Conservation (phyloP, 768 basidiomycete species). For the Naganishia antarctica region DNA sequence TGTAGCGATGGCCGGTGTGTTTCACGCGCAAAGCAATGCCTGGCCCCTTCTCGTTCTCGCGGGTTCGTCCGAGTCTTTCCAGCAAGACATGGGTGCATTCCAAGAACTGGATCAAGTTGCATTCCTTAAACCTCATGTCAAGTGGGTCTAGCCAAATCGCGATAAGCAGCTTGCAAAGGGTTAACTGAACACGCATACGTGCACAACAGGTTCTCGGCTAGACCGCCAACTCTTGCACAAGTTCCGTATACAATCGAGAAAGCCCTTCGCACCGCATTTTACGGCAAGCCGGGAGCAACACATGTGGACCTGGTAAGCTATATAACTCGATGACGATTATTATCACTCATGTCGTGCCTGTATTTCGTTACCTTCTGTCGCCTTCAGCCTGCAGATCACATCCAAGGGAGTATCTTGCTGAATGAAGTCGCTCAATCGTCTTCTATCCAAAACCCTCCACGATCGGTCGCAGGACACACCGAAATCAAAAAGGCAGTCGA, state of each 20-base stretch:
- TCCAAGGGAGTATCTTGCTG: constrained; percentile 19
- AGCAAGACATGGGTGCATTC: constrained; percentile 33
- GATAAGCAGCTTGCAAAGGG: too few species aligned
- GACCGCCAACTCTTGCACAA: constrained; percentile 27
- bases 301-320: constrained; percentile 34
- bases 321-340: too few species aligned
- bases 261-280: constrained; percentile 29
- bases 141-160: constrained; percentile 21
- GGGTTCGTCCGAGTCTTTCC: constrained; percentile 31
- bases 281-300: constrained; percentile 31
- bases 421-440: not conserved
- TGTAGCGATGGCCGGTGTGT: constrained; percentile 30
- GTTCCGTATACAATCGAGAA: constrained; percentile 28
- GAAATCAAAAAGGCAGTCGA: constrained; percentile 26
- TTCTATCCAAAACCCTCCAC: not conserved
- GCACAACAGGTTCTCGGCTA: constrained; percentile 26
- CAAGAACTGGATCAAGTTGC: constrained; percentile 35
- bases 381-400: constrained; percentile 32
- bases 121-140: constrained; percentile 26
- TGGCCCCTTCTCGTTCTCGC: constrained; percentile 34
- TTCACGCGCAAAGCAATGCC: constrained; percentile 29
- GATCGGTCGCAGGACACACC: constrained; percentile 3
- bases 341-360: too few species aligned
- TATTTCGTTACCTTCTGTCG: not conserved
- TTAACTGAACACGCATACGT: not conserved